These are phyloP conservation scores for Neocatenulostroma microsporum DNA, from an alignment of 2,329 filamentous ascomycete species.

Conservation along the genomic window DNA sequence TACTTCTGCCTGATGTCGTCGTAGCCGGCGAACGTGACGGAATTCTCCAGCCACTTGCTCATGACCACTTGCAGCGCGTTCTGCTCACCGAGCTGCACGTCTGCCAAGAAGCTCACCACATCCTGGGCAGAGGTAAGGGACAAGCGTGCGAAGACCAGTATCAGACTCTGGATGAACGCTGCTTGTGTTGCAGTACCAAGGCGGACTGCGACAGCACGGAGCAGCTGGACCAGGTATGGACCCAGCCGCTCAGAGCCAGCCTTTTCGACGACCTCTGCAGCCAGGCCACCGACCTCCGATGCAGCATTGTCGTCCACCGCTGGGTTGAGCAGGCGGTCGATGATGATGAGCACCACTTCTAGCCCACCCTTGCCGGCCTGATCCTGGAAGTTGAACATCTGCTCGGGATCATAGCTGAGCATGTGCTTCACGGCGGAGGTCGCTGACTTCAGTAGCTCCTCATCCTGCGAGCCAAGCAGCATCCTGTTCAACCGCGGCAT, in stretches of 20 bases:
- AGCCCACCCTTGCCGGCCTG: conserved; percentile 70
- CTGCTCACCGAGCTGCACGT: conserved; percentile 69
- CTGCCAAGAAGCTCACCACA: conserved; percentile 83
- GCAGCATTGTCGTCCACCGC: conserved; percentile 86
- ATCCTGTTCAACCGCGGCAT: conserved; percentile 82
- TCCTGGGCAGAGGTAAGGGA: conserved; percentile 78
- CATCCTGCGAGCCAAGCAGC: conserved; percentile 75
- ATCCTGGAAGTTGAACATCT: conserved; percentile 82
- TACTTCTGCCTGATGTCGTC: conserved; percentile 96
- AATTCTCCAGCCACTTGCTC: conserved; percentile 95
- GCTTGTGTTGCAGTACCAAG: conserved; percentile 75
- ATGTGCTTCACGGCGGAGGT: conserved; percentile 84
- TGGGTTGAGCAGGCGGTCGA: conserved; percentile 79
- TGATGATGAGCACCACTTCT: conserved; percentile 82
- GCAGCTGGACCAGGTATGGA: conserved; percentile 77
- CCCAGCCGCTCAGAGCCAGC: conserved; percentile 86
- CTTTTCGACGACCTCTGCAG: conserved; percentile 90
- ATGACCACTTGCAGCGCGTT: conserved; percentile 85
- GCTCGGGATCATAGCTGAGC: conserved; percentile 78
- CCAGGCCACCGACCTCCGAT: conserved; percentile 90
- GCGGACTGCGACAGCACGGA: conserved; percentile 79
- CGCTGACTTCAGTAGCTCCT: conserved; percentile 77
- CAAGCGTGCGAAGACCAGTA: conserved; percentile 86
- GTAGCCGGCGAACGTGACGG: conserved; percentile 93
- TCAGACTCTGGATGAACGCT: conserved; percentile 89